A percentile compares a stretch with the other conserved stretches of the same genome.
These are phyloP conservation scores for Hypoxylon cercidicola DNA, from an alignment of 495 filamentous ascomycete species.

Conservation along the genomic window DNA sequence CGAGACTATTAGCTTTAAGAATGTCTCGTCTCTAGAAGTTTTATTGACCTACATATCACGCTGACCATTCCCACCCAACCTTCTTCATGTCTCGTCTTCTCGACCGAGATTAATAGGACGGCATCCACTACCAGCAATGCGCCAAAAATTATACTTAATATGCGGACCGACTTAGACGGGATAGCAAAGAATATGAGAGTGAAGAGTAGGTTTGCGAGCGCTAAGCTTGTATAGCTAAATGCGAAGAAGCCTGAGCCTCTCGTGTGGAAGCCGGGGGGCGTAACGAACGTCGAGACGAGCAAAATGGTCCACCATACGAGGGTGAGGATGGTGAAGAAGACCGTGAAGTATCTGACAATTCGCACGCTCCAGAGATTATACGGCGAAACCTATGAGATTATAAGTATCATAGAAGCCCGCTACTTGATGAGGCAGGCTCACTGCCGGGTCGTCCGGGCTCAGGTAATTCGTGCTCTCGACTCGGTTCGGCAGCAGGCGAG, in stretches of 20 bases:
- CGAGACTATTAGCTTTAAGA: slow-evolving; percentile 68
- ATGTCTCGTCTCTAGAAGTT: neutral
- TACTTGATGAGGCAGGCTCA: slow-evolving; percentile 50
- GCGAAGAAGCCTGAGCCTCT: slow-evolving; percentile 91
- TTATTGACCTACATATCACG: slow-evolving; percentile 74
- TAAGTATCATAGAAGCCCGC: slow-evolving; percentile 10
- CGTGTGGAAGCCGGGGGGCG: slow-evolving; percentile 82
- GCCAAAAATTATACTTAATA: slow-evolving; percentile 72
- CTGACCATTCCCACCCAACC: slow-evolving; percentile 89
- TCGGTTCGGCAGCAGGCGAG: slow-evolving; percentile 73
- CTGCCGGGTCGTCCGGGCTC: slow-evolving; percentile 94
- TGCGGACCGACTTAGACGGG: slow-evolving; percentile 78
- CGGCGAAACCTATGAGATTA: slow-evolving; percentile 76
- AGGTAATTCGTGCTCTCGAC: slow-evolving; percentile 69
- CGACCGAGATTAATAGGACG: slow-evolving; percentile 78
- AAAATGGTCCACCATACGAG: slow-evolving; percentile 93
- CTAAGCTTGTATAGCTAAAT: slow-evolving; percentile 80
- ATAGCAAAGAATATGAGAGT: slow-evolving; percentile 87
- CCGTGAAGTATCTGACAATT: slow-evolving; percentile 75
- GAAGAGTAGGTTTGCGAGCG: slow-evolving; percentile 75
- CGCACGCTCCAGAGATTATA: slow-evolving; percentile 95
- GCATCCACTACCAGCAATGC: slow-evolving; percentile 81
- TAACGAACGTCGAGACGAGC: slow-evolving; percentile 87
- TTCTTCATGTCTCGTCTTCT: slow-evolving; percentile 80
- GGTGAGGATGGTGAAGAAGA: slow-evolving; percentile 75